These are phyloP conservation scores for Mimosa bimucronata DNA, from an alignment of 306 rosid species.

Conservation along the genomic window DNA sequence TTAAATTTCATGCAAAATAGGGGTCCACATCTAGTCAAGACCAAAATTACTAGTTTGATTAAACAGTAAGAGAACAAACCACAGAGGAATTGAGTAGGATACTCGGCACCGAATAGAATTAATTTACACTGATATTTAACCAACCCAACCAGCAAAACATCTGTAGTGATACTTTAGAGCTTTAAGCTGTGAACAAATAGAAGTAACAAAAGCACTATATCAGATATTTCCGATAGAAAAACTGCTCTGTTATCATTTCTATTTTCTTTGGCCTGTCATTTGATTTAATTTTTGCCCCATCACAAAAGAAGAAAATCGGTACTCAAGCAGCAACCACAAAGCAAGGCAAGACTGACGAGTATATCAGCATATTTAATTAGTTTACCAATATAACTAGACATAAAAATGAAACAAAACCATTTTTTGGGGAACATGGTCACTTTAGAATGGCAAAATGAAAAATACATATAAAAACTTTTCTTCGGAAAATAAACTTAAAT, in stretches of 20 bases:
- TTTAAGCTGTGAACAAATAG: background rate
- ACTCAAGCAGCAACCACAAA: no score
- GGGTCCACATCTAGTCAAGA: background rate
- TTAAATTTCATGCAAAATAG: background rate
- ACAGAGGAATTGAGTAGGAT: background rate
- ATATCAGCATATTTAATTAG: background rate
- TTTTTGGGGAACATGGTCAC: background rate
- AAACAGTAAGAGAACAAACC: background rate
- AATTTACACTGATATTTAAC: background rate
- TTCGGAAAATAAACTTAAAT: constrained; percentile 8
- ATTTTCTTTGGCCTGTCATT: background rate
- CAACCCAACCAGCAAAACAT: background rate
- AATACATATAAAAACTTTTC: background rate
- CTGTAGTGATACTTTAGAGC: background rate
- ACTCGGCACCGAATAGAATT: background rate
- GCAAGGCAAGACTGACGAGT: background rate
- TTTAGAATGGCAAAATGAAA: constrained; percentile 2
- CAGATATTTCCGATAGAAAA: background rate
- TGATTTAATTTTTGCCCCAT: background rate
- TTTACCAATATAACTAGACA: background rate
- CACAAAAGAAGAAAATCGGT: background rate
- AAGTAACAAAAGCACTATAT: background rate
- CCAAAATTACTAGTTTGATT: background rate
- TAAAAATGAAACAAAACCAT: background rate
- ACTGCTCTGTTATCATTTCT: background rate